Conservation (phyloP, 495 filamentous ascomycete genomes). For the Wilcoxina mikolae region DNA sequence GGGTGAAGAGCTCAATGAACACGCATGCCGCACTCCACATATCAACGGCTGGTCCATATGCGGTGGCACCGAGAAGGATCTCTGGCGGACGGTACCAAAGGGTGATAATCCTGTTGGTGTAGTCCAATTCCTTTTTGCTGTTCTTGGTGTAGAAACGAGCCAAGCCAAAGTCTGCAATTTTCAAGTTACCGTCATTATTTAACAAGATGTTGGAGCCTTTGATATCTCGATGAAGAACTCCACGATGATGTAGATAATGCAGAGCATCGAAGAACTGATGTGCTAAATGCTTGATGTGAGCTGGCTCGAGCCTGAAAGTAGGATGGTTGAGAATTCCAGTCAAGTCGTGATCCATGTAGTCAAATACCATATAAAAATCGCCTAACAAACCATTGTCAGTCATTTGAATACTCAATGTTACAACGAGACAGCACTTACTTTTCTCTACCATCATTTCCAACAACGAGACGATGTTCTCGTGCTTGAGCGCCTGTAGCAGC, state of each 20-base stretch:
- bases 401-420: neutral
- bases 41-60: slow-evolving; percentile 87
- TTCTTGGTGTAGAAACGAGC: slow-evolving; percentile 89
- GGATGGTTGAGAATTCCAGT: slow-evolving; percentile 80
- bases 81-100: slow-evolving; percentile 95
- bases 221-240: slow-evolving; percentile 90
- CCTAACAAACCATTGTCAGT: slow-evolving; percentile 9
- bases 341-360: slow-evolving; percentile 91
- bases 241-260: slow-evolving; percentile 83
- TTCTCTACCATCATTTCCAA: slow-evolving; percentile 96
- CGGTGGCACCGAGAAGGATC: slow-evolving; percentile 81
- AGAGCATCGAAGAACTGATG: slow-evolving; percentile 89
- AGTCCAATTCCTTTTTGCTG: slow-evolving; percentile 68
- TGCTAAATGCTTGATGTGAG: slow-evolving; percentile 87
- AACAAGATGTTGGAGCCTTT: slow-evolving; percentile 92
- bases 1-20: slow-evolving; percentile 90
- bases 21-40: slow-evolving; percentile 98
- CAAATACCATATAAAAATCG: slow-evolving; percentile 99
- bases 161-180: slow-evolving; percentile 91
- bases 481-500: slow-evolving; percentile 81
- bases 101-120: slow-evolving; percentile 96
- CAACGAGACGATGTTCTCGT: slow-evolving; percentile 74
- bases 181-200: slow-evolving; percentile 72
- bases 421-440: slow-evolving; percentile 34
- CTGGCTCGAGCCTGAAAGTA: slow-evolving; percentile 66